Base-by-base conservation (phyloP, 2,329 filamentous ascomycete species). In the Thielaviopsis musarum region DNA sequence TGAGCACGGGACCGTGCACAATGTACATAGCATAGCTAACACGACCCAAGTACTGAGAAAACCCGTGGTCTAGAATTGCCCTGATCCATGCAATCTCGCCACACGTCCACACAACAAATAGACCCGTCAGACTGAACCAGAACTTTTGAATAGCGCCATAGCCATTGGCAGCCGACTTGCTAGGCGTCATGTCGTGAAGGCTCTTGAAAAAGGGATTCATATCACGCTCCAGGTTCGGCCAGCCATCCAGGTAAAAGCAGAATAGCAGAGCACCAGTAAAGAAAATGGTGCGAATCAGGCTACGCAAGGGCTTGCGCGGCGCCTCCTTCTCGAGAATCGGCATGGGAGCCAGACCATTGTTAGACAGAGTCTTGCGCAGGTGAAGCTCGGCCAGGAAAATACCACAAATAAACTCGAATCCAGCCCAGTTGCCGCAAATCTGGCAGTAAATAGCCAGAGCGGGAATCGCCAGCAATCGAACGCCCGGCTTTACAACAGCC, bases 21-120 rank as follows among this genome's bases (percentile, higher is more conserved):
- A 84, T 73, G 66, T 84, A 84, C 26, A 84, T 66, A 56, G 78
- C 75, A 65, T 80, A 84, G 57, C 78, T 82, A 64, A 83, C 77
- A 65, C 76, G 76, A 61, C 81, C 81, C 5, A 83, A 70, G 67
- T 83, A 83, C 65, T 81, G 79, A 2, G 80, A 70, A 17, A 73
- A 64, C 1, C 69, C 65, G 1, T 71, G 69, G 65, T 76, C 76
- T 68, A 82, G 80, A 60, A 80, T 69, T 19, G 70, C 68, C 65
- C 77, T 76, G 71, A 78, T 76, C 3, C 66, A 68, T 2, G 68
- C 66, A 4, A 74, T 75, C 58, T 75, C 73, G 24, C 74, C 72
- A 19, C 78, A 74, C 41, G 74, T 73, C 59, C 75, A 69, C 5
- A 82, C 74, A 60, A 82, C 76, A 1, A 80, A 61, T 30, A 78